These are phyloP conservation scores for Diplodia corticola DNA, from an alignment of 2,329 filamentous ascomycete species.

Conservation along the genomic window DNA sequence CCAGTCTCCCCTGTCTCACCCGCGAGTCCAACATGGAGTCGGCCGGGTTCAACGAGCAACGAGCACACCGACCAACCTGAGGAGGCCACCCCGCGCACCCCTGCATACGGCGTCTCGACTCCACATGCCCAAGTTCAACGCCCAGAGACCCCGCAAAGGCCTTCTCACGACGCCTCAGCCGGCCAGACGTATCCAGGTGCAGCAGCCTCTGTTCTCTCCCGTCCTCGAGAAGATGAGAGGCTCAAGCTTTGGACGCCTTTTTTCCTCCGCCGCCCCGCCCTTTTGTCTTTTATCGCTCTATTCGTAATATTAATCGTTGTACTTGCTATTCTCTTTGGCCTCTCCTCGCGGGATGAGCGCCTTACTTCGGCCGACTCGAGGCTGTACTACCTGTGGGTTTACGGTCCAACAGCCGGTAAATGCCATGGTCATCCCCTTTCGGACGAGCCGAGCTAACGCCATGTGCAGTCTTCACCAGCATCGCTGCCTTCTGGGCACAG, in stretches of 20 bases:
- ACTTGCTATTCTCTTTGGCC: not conserved
- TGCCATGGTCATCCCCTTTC: not conserved
- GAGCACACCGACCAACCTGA: not conserved
- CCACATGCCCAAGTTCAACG: not conserved
- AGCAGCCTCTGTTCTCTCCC: not conserved
- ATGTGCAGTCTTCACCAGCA: not conserved
- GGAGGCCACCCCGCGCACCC: not conserved
- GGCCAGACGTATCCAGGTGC: not conserved
- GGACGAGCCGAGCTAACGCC: not conserved
- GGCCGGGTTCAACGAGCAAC: not conserved
- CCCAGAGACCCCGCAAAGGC: not conserved
- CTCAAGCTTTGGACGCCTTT: not conserved
- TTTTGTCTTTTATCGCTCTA: not conserved
- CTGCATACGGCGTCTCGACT: not conserved
- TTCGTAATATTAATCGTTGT: not conserved
- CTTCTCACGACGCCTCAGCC: not conserved
- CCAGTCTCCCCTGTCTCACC: not conserved
- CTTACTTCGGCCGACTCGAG: not conserved
- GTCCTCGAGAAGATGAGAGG: not conserved
- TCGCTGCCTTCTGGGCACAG: not conserved
- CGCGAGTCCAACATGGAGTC: not conserved
- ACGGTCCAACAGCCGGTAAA: slow-evolving; percentile 1
- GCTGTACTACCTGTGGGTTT: not conserved
- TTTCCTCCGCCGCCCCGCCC: not conserved
- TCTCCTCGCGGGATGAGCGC: not conserved